phyloP scores from a whole-genome alignment of 2,329 filamentous ascomycete genomes.

The Madurella fahalii region DNA sequence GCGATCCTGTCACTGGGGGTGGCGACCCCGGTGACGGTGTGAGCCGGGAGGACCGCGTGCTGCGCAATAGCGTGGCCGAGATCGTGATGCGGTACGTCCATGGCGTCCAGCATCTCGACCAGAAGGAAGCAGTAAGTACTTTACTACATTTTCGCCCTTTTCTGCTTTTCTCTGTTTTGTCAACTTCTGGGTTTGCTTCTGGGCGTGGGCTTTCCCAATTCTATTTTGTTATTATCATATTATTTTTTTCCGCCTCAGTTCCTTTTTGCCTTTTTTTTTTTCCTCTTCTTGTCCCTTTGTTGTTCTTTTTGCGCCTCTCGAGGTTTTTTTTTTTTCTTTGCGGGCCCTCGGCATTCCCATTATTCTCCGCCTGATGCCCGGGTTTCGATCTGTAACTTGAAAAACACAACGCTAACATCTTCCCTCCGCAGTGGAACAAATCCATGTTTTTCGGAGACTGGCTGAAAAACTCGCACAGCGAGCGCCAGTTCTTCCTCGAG shows the following conservation, averaged over 20 bases:
- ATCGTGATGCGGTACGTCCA: slow-evolving; percentile 8
- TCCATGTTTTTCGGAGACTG: slow-evolving; percentile 21
- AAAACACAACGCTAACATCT: slow-evolving; percentile 2
- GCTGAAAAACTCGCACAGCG: slow-evolving; percentile 11
- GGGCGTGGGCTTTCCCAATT: too few species aligned
- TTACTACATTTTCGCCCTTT: too few species aligned
- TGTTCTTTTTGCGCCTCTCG: neutral
- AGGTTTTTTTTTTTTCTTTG: too few species aligned
- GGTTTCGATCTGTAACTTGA: neutral
- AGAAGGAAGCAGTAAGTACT: slow-evolving; percentile 6
- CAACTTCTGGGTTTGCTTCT: too few species aligned
- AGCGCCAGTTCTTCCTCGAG: slow-evolving; percentile 19
- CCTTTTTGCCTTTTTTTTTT: neutral
- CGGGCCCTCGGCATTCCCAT: too few species aligned
- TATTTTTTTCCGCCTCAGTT: neutral
- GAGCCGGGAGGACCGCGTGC: slow-evolving; percentile 5
- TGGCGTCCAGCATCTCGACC: slow-evolving; percentile 5
- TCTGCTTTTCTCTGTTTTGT: too few species aligned
- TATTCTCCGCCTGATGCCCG: too few species aligned
- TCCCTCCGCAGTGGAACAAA: slow-evolving; percentile 18
- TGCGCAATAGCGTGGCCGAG: slow-evolving; percentile 7
- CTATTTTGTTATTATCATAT: too few species aligned
- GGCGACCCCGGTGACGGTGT: slow-evolving; percentile 5
- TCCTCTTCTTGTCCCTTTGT: neutral
- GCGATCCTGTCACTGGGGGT: slow-evolving; percentile 10